Evolutionary conservation across 2,329 filamentous ascomycete species (phyloP).

Genomic region (Aureobasidium sp.): DNA sequence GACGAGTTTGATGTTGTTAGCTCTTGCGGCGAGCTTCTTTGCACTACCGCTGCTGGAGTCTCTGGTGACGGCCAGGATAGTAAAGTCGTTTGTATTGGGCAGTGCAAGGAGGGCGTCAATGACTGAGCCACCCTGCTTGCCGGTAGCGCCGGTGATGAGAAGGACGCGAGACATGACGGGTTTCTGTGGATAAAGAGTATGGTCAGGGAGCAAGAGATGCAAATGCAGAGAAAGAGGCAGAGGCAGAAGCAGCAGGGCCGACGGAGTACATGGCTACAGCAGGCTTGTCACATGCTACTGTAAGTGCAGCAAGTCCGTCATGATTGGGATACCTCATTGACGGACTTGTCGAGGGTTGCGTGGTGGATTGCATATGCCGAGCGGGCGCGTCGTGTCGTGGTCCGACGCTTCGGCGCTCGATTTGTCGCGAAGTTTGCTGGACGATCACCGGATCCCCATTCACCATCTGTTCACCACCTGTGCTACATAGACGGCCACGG

Average conservation of each 20-base stretch:
- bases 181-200: neutral
- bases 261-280: slow-evolving; percentile 3
- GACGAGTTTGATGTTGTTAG: slow-evolving; percentile 43
- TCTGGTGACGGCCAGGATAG: slow-evolving; percentile 51
- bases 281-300: neutral
- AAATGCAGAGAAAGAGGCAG: neutral
- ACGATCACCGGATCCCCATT: slow-evolving; percentile 11
- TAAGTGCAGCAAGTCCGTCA: neutral
- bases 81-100: slow-evolving; percentile 29
- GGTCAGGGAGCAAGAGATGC: neutral
- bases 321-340: neutral
- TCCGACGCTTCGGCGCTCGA: slow-evolving; percentile 6
- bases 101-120: slow-evolving; percentile 28
- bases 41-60: slow-evolving; percentile 42
- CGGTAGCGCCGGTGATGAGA: slow-evolving; percentile 39
- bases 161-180: slow-evolving; percentile 30
- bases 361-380: neutral
- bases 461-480: neutral
- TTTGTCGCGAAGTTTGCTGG: neutral
- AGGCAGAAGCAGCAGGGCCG: neutral
- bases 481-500: neutral
- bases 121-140: slow-evolving; percentile 39
- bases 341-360: neutral
- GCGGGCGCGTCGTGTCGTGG: slow-evolving; percentile 3
- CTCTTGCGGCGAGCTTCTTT: slow-evolving; percentile 37